A percentile compares a stretch with the other conserved stretches of the same genome.
Conservation (phyloP, 2,329 filamentous ascomycete species). For the Thielaviopsis ethacetica region DNA sequence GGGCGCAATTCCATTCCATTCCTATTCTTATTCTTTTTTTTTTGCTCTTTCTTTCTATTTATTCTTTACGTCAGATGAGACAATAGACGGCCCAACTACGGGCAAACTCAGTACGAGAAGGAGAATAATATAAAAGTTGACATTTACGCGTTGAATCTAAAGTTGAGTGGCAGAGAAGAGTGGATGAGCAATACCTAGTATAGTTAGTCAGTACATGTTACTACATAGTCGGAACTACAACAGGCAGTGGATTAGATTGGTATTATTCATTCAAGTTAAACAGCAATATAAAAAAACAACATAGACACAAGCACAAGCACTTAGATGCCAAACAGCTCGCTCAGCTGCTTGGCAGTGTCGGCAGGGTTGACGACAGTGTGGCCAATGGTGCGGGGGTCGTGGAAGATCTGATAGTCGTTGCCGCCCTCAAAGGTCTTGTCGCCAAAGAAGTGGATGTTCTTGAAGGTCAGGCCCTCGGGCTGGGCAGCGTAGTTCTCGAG, state of each 20-base stretch:
- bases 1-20: not conserved
- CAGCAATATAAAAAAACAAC: not conserved
- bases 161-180: too few species aligned
- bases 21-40: not conserved
- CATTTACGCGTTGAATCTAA: too few species aligned
- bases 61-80: not conserved
- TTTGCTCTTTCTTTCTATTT: not conserved
- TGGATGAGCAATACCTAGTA: too few species aligned
- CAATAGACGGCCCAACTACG: not conserved
- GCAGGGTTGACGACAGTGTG: slow-evolving; percentile 70
- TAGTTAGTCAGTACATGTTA: not conserved
- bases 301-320: not conserved
- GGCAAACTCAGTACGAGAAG: not conserved
- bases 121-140: not conserved
- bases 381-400: slow-evolving; percentile 64
- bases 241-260: slow-evolving; percentile 9
- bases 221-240: slow-evolving; percentile 15
- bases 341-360: slow-evolving; percentile 66
- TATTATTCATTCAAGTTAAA: not conserved
- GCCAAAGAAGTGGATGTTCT: slow-evolving; percentile 90
- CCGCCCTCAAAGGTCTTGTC: slow-evolving; percentile 87
- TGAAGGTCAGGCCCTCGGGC: slow-evolving; percentile 58
- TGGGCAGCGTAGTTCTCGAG: slow-evolving; percentile 63
- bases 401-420: slow-evolving; percentile 92
- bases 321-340: slow-evolving; percentile 60